Conservation (phyloP, 2,329 filamentous ascomycete genomes). For the Thielaviopsis ethacetica region DNA sequence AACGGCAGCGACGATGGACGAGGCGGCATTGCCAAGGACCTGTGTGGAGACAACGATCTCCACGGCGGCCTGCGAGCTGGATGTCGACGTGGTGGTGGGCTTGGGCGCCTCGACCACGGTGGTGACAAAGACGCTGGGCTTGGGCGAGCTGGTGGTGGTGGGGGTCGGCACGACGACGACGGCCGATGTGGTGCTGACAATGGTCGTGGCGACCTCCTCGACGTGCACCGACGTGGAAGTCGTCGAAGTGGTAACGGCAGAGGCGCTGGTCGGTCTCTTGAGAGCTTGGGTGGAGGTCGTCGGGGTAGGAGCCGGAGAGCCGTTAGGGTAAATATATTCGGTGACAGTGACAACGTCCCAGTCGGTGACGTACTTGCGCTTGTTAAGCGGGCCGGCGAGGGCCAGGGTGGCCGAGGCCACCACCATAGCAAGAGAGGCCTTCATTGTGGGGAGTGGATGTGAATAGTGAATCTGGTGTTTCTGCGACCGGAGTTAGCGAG, state of each 20-base stretch:
- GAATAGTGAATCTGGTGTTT: neutral
- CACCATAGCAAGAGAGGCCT: slow-evolving; percentile 29
- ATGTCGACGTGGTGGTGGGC: slow-evolving; percentile 7
- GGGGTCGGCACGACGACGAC: slow-evolving; percentile 8
- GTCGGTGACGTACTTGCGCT: slow-evolving; percentile 25
- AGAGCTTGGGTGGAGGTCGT: slow-evolving; percentile 10
- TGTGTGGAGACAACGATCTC: neutral
- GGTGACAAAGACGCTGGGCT: slow-evolving; percentile 20
- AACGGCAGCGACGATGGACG: slow-evolving; percentile 4
- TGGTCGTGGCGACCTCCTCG: slow-evolving; percentile 9
- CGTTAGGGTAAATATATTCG: slow-evolving; percentile 16
- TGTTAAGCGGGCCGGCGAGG: slow-evolving; percentile 27
- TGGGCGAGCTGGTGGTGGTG: slow-evolving; percentile 13
- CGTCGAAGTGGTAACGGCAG: slow-evolving; percentile 8
- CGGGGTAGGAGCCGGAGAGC: slow-evolving; percentile 12
- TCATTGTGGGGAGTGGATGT: slow-evolving; percentile 29
- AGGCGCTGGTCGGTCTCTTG: slow-evolving; percentile 7
- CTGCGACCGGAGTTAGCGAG: neutral
- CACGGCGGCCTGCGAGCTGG: slow-evolving; percentile 1
- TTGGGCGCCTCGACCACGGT: slow-evolving; percentile 14
- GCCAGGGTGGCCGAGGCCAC: slow-evolving; percentile 30
- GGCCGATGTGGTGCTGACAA: slow-evolving; percentile 7
- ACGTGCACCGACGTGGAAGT: neutral
- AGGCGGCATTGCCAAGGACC: slow-evolving; percentile 4
- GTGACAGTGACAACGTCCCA: slow-evolving; percentile 27